These are phyloP conservation scores for Gyrodon lividus DNA, from an alignment of 768 basidiomycete genomes.

Conservation along the genomic window DNA sequence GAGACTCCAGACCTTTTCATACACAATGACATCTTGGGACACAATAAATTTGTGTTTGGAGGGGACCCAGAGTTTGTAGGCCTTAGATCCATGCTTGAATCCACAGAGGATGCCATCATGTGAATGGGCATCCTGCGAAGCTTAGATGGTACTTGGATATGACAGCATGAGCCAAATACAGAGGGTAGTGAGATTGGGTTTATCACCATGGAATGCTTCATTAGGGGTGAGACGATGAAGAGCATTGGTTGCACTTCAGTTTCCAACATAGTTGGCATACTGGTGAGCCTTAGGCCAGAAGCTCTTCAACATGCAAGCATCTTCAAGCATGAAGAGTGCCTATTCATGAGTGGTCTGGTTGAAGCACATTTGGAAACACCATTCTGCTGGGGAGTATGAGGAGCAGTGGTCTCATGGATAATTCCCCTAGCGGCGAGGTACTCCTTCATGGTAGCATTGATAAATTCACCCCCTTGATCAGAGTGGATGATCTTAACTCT, in stretches of 20 bases:
- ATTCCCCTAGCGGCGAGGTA: constrained; percentile 1
- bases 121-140: not conserved
- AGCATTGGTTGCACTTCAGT: constrained; percentile 3
- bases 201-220: constrained; percentile 19
- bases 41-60: constrained; percentile 3
- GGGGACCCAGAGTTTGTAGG: constrained; percentile 4
- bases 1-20: not conserved
- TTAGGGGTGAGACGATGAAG: constrained; percentile 18
- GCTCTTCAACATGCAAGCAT: constrained; percentile 10
- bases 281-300: constrained; percentile 23
- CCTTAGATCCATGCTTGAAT: constrained; percentile 3
- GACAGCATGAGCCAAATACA: constrained; percentile 17
- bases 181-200: constrained; percentile 22
- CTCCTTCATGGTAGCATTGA: not conserved
- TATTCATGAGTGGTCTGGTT: constrained; percentile 27
- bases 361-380: constrained; percentile 27
- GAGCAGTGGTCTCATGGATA: constrained; percentile 5
- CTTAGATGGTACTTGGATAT: constrained; percentile 4
- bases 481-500: not conserved
- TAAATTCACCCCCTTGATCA: constrained; percentile 16
- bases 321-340: constrained; percentile 24
- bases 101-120: not conserved
- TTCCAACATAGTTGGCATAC: constrained; percentile 4
- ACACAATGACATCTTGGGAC: constrained; percentile 2
- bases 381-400: constrained; percentile 28